Conservation (phyloP, 2,329 filamentous ascomycete genomes). For the Ophiosphaerella korrae region DNA sequence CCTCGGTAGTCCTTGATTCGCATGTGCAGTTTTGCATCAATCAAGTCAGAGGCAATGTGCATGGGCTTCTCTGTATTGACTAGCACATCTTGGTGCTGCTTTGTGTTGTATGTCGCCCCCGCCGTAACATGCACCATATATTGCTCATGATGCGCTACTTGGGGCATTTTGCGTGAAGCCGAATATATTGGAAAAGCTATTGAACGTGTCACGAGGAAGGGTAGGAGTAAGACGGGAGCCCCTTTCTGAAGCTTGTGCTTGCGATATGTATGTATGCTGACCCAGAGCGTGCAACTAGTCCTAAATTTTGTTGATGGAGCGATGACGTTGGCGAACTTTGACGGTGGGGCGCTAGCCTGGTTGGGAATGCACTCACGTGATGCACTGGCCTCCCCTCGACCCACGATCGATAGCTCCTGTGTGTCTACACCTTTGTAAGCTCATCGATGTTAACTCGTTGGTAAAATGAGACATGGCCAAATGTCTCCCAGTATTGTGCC, state of each 20-base stretch:
- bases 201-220: not conserved
- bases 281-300: not conserved
- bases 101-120: constrained; percentile 73
- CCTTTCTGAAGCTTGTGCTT: no score
- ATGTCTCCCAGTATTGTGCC: constrained; percentile 78
- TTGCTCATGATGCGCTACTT: constrained; percentile 58
- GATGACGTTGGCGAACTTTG: constrained; percentile 2
- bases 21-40: constrained; percentile 73
- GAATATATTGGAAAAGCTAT: not conserved
- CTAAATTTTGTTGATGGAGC: constrained; percentile 5
- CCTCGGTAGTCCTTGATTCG: constrained; percentile 69
- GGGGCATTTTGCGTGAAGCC: not conserved
- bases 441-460: constrained; percentile 54
- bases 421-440: constrained; percentile 26
- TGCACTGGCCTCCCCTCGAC: not conserved
- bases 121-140: constrained; percentile 84
- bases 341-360: not conserved
- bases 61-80: constrained; percentile 73
- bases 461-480: constrained; percentile 57
- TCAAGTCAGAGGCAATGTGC: constrained; percentile 65
- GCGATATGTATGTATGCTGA: not conserved
- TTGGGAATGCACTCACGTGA: not conserved
- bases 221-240: not conserved
- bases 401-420: not conserved
- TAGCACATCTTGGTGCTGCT: constrained; percentile 73